These are phyloP conservation scores for Elongisporangium undulatum DNA, from an alignment of 352 stramenopile genomes.

Conservation along the genomic window DNA sequence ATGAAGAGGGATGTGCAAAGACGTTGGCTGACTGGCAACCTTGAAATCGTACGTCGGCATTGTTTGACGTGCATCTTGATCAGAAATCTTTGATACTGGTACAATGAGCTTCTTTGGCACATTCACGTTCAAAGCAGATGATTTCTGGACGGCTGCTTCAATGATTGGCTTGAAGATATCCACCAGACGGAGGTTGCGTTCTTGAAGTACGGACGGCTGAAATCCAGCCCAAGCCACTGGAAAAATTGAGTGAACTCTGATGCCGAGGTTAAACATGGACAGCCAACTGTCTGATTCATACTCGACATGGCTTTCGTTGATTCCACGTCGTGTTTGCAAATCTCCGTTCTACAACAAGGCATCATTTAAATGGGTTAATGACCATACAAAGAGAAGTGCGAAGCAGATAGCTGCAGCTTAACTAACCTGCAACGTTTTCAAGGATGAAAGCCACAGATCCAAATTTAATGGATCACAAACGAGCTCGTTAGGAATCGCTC, in stretches of 20 bases:
- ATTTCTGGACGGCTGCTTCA: constrained; percentile 35
- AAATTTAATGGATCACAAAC: constrained; percentile 71
- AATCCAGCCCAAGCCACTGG: constrained; percentile 75
- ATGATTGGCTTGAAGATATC: constrained; percentile 52
- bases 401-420: neutral
- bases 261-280: constrained; percentile 87
- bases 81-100: constrained; percentile 21
- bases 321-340: constrained; percentile 58
- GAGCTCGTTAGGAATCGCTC: constrained; percentile 68
- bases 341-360: constrained; percentile 55
- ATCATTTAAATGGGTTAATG: constrained; percentile 9
- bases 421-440: constrained; percentile 58
- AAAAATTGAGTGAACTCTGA: constrained; percentile 83
- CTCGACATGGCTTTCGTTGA: constrained; percentile 78
- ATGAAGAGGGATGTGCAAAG: constrained; percentile 80
- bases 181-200: constrained; percentile 20
- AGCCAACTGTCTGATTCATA: constrained; percentile 88
- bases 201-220: constrained; percentile 27
- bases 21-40: constrained; percentile 50
- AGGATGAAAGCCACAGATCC: constrained; percentile 63
- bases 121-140: constrained; percentile 40
- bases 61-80: neutral
- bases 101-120: constrained; percentile 44
- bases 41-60: constrained; percentile 62
- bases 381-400: neutral